phyloP scores from a whole-genome alignment of 257 asterid genomes.

The Scutellaria baicalensis region DNA sequence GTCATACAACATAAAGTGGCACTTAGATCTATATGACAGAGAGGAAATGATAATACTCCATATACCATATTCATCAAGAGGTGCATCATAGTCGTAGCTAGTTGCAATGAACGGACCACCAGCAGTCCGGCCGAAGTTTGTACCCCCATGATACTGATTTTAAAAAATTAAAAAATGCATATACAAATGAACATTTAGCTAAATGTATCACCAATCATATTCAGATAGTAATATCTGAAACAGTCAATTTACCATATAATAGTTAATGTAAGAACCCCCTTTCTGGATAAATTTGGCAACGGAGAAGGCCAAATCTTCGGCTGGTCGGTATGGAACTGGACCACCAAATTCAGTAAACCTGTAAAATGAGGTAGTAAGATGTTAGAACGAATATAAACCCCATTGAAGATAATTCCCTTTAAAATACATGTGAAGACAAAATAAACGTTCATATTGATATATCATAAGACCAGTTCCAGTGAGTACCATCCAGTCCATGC shows the following conservation, averaged over 20 bases:
- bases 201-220: slow-evolving; percentile 5
- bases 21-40: not conserved
- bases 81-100: slow-evolving; percentile 79
- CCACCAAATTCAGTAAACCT: slow-evolving; percentile 99
- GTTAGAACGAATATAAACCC: not conserved
- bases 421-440: not conserved
- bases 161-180: not conserved
- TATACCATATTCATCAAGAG: slow-evolving; percentile 71
- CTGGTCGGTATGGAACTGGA: slow-evolving; percentile 92
- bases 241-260: slow-evolving; percentile 65
- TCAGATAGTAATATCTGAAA: not conserved
- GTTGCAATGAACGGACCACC: slow-evolving; percentile 85
- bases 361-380: not conserved
- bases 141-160: slow-evolving; percentile 63
- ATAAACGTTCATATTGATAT: not conserved
- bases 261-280: slow-evolving; percentile 86
- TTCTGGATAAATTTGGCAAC: slow-evolving; percentile 86
- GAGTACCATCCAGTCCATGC: slow-evolving; percentile 97
- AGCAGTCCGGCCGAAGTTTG: slow-evolving; percentile 80
- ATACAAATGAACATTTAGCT: not conserved
- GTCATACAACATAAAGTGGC: no score
- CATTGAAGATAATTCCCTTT: not conserved
- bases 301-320: slow-evolving; percentile 89
- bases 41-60: not conserved
- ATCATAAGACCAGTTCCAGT: not conserved